A percentile compares a stretch with the other conserved stretches of the same genome.
Evolutionary conservation across 768 basidiomycete genomes (phyloP).

Genomic region (Rhodotorula sphaerocarpa): DNA sequence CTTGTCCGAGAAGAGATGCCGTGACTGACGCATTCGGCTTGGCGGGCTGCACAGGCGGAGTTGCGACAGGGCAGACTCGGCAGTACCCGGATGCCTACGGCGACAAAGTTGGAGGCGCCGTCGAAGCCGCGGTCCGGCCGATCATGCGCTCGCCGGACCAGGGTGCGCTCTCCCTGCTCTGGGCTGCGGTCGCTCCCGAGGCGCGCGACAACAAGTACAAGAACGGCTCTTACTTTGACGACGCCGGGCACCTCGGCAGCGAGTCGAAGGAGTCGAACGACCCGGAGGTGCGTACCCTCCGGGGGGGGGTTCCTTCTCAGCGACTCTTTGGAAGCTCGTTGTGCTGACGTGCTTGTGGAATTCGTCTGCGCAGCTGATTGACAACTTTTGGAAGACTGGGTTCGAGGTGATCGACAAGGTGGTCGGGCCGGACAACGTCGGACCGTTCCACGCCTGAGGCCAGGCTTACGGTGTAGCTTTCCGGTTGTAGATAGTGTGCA

Average conservation of each 20-base stretch:
- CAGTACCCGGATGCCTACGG: conserved; percentile 34
- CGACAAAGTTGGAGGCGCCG: not conserved
- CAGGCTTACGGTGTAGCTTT: no score
- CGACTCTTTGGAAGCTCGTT: no score
- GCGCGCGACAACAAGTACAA: conserved; percentile 15
- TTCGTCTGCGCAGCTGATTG: conserved; percentile 16
- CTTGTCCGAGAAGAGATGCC: no score
- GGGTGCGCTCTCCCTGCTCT: conserved; percentile 8
- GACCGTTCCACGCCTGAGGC: conserved; percentile 6
- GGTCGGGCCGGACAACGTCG: not conserved
- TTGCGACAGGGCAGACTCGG: conserved; percentile 11
- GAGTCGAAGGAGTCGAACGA: conserved; percentile 17
- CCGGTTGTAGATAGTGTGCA: no score
- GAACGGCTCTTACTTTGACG: conserved; percentile 17
- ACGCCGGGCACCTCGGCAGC: conserved; percentile 7
- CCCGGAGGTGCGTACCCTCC: conserved; percentile 10
- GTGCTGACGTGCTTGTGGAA: not conserved
- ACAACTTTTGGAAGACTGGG: conserved; percentile 24
- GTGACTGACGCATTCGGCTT: no score
- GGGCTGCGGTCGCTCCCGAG: conserved; percentile 10
- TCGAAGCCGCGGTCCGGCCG: not conserved
- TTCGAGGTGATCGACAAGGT: conserved; percentile 22
- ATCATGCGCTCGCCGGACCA: conserved; percentile 8
- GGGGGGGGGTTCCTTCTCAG: no score
- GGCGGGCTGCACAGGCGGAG: no score